Evolutionary conservation across 164 flowering plant genomes (phyloP), one percentile per base, ranked within the genome.

Genomic region (Echeveria elegans): DNA sequence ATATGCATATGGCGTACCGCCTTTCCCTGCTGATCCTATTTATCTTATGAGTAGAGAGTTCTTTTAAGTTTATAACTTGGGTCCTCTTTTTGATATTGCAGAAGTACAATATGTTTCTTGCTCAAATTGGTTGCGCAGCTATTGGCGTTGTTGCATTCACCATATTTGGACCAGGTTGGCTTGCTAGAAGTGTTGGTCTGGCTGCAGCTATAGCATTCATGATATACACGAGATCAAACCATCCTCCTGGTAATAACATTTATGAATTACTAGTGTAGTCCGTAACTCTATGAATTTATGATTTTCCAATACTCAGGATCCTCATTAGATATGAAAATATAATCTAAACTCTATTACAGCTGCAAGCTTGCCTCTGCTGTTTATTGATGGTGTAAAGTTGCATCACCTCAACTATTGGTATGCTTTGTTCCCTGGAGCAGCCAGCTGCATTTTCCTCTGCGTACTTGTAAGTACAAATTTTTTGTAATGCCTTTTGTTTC

Each of bases 101-200:
- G 97, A 94, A 89, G 70, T 89, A 89, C 90, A 90, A 90, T 70
- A 80, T 90, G 83, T 94, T 90, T 78, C 72, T 88, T 83, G 85
- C 95, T n/a, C 98, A 90, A 70, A 89, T 94, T 0, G 95, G 96
- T 16, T 90, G 97, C 75, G 95, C 96, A 23, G 89, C 95, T 10
- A 79, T 90, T 9, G 96, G 97, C 6, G 97, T 90, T 16, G 21
- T 89, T 47, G 95, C 97, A 28, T 82, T 88, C 58, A 34, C 83
- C 2, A 14, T 82, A 12, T 76, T 90, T n/a, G 97, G 98, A 0
- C 88, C 96, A 0, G 88, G 97, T 6, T 90, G 96, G 98, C 80
- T 94, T 2, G 91, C 96, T 8, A 78, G 95, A 72, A 88, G 95
- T 72, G 15, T 77, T 28, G 92, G 84, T 41, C 88, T 94, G 12